These are phyloP conservation scores for Sungouiozyma ichnusensis DNA, from an alignment of 805 yeast genomes.

Conservation along the genomic window DNA sequence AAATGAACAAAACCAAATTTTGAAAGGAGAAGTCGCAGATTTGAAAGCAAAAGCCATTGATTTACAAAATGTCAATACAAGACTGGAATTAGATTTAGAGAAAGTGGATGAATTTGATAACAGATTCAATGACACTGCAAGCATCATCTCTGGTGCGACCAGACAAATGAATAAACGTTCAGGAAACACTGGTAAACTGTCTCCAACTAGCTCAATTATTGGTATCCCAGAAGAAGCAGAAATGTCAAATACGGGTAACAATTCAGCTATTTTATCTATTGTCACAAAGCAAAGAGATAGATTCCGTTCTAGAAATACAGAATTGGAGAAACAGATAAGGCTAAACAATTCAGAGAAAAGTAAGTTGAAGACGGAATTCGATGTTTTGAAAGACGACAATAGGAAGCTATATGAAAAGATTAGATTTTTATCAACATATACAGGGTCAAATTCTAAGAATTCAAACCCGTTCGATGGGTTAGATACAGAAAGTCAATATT, in stretches of 20 bases:
- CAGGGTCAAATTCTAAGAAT: conserved; percentile 20
- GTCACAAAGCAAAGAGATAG: conserved; percentile 93
- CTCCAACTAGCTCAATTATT: conserved; percentile 45
- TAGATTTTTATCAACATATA: conserved; percentile 51
- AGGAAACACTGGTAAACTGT: conserved; percentile 29
- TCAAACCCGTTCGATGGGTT: conserved; percentile 18
- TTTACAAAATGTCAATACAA: conserved; percentile 39
- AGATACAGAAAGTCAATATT: conserved; percentile 52
- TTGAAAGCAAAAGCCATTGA: conserved; percentile 32
- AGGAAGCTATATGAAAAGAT: conserved; percentile 70
- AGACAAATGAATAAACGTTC: conserved; percentile 29
- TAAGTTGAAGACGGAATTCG: conserved; percentile 56
- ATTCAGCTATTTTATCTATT: conserved; percentile 60
- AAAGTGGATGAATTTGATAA: conserved; percentile 39
- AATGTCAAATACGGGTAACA: conserved; percentile 17
- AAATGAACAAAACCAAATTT: conserved; percentile 29
- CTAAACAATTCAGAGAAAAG: conserved; percentile 42
- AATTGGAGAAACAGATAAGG: conserved; percentile 72
- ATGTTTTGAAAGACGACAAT: conserved; percentile 60
- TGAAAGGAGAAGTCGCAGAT: conserved; percentile 31
- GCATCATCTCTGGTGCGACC: conserved; percentile 53
- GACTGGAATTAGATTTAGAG: conserved; percentile 66
- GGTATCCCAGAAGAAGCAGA: conserved; percentile 33
- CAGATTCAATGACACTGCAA: conserved; percentile 40
- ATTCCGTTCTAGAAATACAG: conserved; percentile 71